Conservation (phyloP, 805 yeast genomes). For the Metschnikowia proteae region DNA sequence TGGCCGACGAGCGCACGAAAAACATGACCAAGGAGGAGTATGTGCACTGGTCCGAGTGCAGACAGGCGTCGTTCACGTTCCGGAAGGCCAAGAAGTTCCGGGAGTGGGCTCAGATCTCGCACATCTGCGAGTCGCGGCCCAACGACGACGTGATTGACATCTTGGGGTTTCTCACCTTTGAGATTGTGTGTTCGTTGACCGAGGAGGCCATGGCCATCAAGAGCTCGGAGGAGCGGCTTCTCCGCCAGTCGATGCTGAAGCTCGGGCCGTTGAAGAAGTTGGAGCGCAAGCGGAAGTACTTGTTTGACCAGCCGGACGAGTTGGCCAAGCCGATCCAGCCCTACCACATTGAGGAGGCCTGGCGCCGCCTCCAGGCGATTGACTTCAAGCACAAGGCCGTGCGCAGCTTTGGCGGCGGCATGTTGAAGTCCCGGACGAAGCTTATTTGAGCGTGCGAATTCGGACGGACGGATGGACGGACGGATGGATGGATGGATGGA, state of each 20-base stretch:
- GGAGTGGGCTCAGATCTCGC: slow-evolving; percentile 92
- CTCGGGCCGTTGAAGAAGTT: slow-evolving; percentile 23
- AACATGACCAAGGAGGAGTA: slow-evolving; percentile 96
- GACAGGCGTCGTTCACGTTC: slow-evolving; percentile 95
- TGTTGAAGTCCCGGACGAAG: slow-evolving; percentile 49
- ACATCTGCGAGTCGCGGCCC: slow-evolving; percentile 83
- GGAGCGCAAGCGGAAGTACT: slow-evolving; percentile 44
- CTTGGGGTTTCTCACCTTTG: slow-evolving; percentile 91
- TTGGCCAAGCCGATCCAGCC: slow-evolving; percentile 74
- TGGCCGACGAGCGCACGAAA: slow-evolving; percentile 90
- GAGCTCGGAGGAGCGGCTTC: slow-evolving; percentile 54
- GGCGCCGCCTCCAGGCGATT: slow-evolving; percentile 67
- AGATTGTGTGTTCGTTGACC: slow-evolving; percentile 90
- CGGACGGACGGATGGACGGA: not conserved
- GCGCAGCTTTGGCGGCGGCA: slow-evolving; percentile 70
- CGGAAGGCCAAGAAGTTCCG: slow-evolving; percentile 90
- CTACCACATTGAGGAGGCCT: slow-evolving; percentile 82
- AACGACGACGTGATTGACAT: slow-evolving; percentile 96
- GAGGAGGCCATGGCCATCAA: slow-evolving; percentile 86
- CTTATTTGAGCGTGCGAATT: slow-evolving; percentile 37
- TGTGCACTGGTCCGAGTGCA: slow-evolving; percentile 98
- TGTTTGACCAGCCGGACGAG: slow-evolving; percentile 88
- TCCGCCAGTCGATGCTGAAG: slow-evolving; percentile 20
- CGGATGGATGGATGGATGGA: no score
- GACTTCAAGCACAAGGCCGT: slow-evolving; percentile 59